A percentile compares a stretch with the other conserved stretches of the same genome.
Conservation (phyloP, 2,329 filamentous ascomycete species). For the Orbilia ellipsospora region DNA sequence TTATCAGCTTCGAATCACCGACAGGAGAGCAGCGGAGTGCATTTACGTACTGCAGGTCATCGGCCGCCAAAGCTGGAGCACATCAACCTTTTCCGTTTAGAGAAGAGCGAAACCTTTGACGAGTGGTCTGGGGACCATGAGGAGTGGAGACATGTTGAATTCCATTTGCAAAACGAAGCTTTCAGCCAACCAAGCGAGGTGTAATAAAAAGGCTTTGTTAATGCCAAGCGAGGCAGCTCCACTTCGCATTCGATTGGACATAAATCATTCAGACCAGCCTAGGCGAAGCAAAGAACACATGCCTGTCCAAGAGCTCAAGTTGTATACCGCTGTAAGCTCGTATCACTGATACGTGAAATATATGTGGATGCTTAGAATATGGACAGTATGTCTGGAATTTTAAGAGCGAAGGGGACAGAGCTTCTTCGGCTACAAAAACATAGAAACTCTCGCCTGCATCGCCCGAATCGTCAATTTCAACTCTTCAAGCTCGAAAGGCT, state of each 20-base stretch:
- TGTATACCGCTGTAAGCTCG: not conserved
- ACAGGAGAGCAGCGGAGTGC: constrained; percentile 12
- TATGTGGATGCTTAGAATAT: too few relatives aligned
- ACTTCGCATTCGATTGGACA: not conserved
- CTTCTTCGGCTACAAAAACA: constrained; percentile 16
- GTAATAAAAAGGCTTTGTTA: constrained; percentile 12
- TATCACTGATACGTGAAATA: too few relatives aligned
- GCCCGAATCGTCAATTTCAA: not conserved
- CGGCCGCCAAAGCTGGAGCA: constrained; percentile 31
- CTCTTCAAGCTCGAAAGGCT: not conserved
- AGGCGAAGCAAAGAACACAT: too few relatives aligned
- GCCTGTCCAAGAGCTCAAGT: not conserved
- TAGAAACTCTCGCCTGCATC: not conserved
- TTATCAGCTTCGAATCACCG: constrained; percentile 8
- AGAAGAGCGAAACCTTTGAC: not conserved
- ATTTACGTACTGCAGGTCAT: constrained; percentile 49
- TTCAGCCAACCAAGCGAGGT: constrained; percentile 29
- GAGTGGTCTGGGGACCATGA: not conserved
- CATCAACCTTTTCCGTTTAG: constrained; percentile 36
- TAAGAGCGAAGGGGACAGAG: too few relatives aligned
- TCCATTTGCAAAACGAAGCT: constrained; percentile 19
- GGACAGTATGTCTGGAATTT: too few relatives aligned
- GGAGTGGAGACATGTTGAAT: constrained; percentile 18
- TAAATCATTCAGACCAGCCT: too few relatives aligned
- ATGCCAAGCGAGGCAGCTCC: constrained; percentile 29